Percentiles rank a stretch among this genome's conserved stretches.
Conservation (phyloP, 1,284 basidiomycete genomes). For the Paramarasmius palmivorus region DNA sequence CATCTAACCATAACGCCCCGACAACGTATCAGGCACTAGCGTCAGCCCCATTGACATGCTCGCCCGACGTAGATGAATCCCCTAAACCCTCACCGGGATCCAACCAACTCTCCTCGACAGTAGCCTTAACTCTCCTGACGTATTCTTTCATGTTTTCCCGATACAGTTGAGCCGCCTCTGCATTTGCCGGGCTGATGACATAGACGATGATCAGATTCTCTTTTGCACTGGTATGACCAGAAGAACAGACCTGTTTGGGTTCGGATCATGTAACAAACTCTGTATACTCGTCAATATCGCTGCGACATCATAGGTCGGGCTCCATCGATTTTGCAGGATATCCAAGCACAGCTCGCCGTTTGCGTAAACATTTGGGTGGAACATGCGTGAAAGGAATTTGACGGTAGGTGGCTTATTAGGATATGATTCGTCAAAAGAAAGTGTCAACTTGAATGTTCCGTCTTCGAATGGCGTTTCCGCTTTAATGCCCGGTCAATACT, state of each 20-base stretch:
- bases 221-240: too few relatives aligned
- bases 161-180: slow-evolving; percentile 95
- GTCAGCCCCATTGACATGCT: too few relatives aligned
- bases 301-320: slow-evolving; percentile 97
- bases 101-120: slow-evolving; percentile 90
- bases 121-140: slow-evolving; percentile 87
- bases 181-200: slow-evolving; percentile 87
- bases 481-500: slow-evolving; percentile 30
- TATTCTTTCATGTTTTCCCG: slow-evolving; percentile 99
- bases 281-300: slow-evolving; percentile 97
- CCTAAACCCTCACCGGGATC: slow-evolving; percentile 74
- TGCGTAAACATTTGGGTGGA: slow-evolving; percentile 98
- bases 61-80: slow-evolving; percentile 5
- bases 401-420: slow-evolving; percentile 98
- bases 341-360: slow-evolving; percentile 98
- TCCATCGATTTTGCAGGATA: slow-evolving; percentile 98
- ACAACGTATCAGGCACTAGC: too few relatives aligned
- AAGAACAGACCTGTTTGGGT: slow-evolving; percentile 62
- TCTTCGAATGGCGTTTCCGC: slow-evolving; percentile 99
- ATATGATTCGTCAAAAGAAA: slow-evolving; percentile 97
- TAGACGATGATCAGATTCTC: too few relatives aligned
- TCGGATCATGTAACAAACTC: slow-evolving; percentile 94
- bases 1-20: too few relatives aligned
- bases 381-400: slow-evolving; percentile 97
- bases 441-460: slow-evolving; percentile 94